Percentiles rank a stretch among this genome's conserved stretches.
phyloP scores from a whole-genome alignment of 2,329 filamentous ascomycete species.

The Penicillium sp. region DNA sequence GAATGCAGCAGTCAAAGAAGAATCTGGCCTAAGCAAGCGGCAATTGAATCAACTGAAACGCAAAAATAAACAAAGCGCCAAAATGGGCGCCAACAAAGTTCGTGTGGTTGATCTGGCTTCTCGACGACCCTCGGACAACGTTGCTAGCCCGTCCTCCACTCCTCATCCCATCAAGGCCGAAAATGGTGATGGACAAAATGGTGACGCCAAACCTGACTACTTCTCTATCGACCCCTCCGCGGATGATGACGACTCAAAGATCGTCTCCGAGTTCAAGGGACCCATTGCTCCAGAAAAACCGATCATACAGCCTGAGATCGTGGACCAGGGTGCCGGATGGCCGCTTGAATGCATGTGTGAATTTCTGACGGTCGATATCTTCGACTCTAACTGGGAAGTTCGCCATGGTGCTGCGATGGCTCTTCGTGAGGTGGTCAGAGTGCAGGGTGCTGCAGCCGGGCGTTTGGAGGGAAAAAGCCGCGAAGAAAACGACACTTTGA shows the following conservation, averaged over 20 bases:
- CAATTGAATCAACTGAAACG: constrained; percentile 94
- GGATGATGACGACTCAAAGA: constrained; percentile 85
- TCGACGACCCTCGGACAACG: constrained; percentile 66
- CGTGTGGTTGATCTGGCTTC: constrained; percentile 85
- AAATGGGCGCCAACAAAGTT: constrained; percentile 86
- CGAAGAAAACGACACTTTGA: constrained; percentile 75
- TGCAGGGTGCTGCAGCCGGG: constrained; percentile 89
- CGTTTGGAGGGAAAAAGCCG: constrained; percentile 71
- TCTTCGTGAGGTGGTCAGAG: constrained; percentile 83
- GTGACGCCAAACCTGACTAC: constrained; percentile 74
- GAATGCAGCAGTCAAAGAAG: constrained; percentile 58
- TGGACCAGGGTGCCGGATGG: constrained; percentile 83
- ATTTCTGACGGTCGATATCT: constrained; percentile 89
- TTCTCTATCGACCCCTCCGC: constrained; percentile 84
- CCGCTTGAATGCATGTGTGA: constrained; percentile 93
- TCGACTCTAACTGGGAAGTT: constrained; percentile 92
- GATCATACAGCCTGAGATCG: constrained; percentile 76
- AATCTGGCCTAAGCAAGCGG: constrained; percentile 79
- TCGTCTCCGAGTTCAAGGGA: constrained; percentile 95
- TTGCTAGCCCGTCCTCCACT: constrained; percentile 61
- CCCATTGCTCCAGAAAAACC: constrained; percentile 80
- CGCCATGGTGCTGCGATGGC: constrained; percentile 96
- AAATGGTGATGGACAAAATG: constrained; percentile 62
- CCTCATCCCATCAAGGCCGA: constrained; percentile 66
- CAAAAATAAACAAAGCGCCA: constrained; percentile 87